These are phyloP conservation scores for Syncephalastrum contaminatum DNA, from an alignment of 371 early-diverging fungal genomes.

Conservation along the genomic window DNA sequence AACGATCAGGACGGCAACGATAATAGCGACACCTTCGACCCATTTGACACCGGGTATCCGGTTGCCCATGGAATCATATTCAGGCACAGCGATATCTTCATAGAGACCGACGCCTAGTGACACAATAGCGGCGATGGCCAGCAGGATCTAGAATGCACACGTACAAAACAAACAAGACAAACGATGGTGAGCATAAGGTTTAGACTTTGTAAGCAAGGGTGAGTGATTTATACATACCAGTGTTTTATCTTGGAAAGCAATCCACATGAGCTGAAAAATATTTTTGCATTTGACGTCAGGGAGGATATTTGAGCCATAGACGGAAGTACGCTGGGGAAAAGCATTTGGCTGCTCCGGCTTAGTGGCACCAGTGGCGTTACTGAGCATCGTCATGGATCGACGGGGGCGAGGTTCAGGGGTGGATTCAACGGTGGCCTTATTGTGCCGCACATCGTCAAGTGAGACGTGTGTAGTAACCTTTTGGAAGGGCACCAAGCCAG, in stretches of 20 bases:
- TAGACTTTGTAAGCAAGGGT: no score
- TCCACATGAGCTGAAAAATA: conserved; percentile 75
- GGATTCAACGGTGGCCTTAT: not conserved
- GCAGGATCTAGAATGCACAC: conserved; percentile 53
- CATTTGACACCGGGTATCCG: conserved; percentile 60
- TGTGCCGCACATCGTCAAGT: conserved; percentile 21
- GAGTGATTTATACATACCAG: conserved; percentile 43
- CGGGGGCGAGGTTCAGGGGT: conserved; percentile 8
- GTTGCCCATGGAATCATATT: conserved; percentile 32
- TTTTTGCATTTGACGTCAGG: conserved; percentile 68
- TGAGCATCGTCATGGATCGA: conserved; percentile 16
- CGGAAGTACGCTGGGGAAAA: conserved; percentile 34
- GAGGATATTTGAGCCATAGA: conserved; percentile 67
- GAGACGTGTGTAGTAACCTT: conserved; percentile 22
- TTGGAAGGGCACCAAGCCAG: conserved; percentile 42
- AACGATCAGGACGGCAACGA: conserved; percentile 81
- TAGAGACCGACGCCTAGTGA: conserved; percentile 88
- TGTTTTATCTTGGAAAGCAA: conserved; percentile 85
- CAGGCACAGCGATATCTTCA: conserved; percentile 65
- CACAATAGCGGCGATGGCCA: conserved; percentile 82
- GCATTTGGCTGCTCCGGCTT: conserved; percentile 12
- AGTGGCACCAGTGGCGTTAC: conserved; percentile 9
- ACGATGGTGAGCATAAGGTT: no score
- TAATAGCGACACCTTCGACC: conserved; percentile 82
- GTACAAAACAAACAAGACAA: not conserved